Evolutionary conservation across 495 filamentous ascomycete species (phyloP).

Genomic region (Rhypophila decipiens): DNA sequence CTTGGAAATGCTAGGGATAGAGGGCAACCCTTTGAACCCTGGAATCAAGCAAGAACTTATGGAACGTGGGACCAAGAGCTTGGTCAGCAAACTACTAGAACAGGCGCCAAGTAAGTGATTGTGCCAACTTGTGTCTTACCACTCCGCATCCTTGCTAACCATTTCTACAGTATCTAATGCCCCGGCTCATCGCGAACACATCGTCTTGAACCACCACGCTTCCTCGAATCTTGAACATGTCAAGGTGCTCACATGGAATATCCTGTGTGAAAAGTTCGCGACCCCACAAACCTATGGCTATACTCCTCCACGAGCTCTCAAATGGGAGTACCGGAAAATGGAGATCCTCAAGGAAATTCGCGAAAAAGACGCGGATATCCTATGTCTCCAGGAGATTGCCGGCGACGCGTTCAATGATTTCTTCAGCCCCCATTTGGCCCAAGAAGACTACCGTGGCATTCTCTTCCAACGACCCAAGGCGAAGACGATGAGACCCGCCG

Average conservation of each 20-base stretch:
- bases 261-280: conserved; percentile 84
- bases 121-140: not conserved
- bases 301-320: conserved; percentile 66
- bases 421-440: conserved; percentile 74
- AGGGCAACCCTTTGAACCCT: conserved; percentile 78
- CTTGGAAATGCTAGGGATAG: conserved; percentile 82
- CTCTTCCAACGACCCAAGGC: conserved; percentile 83
- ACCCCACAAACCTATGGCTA: conserved; percentile 83
- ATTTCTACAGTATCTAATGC: conserved; percentile 55
- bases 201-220: conserved; percentile 47
- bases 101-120: conserved; percentile 65
- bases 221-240: conserved; percentile 48
- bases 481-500: conserved; percentile 83
- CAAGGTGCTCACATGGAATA: conserved; percentile 87
- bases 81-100: conserved; percentile 78
- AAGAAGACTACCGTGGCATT: conserved; percentile 84
- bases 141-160: not conserved
- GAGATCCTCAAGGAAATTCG: conserved; percentile 74
- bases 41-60: conserved; percentile 68
- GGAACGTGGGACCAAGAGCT: conserved; percentile 75
- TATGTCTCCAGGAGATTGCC: conserved; percentile 91
- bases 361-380: conserved; percentile 75
- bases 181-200: conserved; percentile 44
- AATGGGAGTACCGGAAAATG: conserved; percentile 79
- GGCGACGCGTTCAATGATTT: conserved; percentile 83